Evolutionary conservation across 257 asterid species (phyloP).

Genomic region (Datura wrightii): DNA sequence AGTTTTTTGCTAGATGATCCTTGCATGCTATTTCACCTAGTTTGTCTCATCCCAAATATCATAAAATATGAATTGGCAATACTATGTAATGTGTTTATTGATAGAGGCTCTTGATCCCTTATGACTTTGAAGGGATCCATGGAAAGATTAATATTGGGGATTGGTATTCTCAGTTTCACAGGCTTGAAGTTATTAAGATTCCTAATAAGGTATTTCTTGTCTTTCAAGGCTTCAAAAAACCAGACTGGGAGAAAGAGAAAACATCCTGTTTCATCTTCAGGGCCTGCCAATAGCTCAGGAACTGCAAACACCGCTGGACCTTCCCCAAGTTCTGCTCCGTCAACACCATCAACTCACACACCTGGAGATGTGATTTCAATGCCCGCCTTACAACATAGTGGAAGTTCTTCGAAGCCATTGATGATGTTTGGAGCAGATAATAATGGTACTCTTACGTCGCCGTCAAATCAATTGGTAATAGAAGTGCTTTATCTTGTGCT

Average conservation of each 20-base stretch:
- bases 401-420: slow-evolving; percentile 82
- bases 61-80: background rate
- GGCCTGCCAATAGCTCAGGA: slow-evolving; percentile 98
- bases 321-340: slow-evolving; percentile 99
- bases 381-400: slow-evolving; percentile 84
- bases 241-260: slow-evolving; percentile 96
- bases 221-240: slow-evolving; percentile 83
- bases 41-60: slow-evolving; percentile 17
- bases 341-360: slow-evolving; percentile 98
- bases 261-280: slow-evolving; percentile 89
- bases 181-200: slow-evolving; percentile 34
- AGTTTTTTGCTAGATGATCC: slow-evolving; percentile 9
- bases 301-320: slow-evolving; percentile 99
- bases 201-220: slow-evolving; percentile 50
- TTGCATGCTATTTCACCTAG: slow-evolving; percentile 20
- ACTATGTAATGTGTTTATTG: slow-evolving; percentile 11
- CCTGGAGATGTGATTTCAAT: slow-evolving; percentile 92
- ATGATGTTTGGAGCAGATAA: slow-evolving; percentile 89
- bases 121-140: background rate
- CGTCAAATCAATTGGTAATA: slow-evolving; percentile 89
- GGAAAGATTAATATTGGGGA: background rate
- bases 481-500: slow-evolving; percentile 27
- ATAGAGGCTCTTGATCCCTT: slow-evolving; percentile 11
- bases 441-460: slow-evolving; percentile 82
- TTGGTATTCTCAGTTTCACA: slow-evolving; percentile 13